Conservation (phyloP, 1,284 basidiomycete genomes). For the Calocybe gambosa region DNA sequence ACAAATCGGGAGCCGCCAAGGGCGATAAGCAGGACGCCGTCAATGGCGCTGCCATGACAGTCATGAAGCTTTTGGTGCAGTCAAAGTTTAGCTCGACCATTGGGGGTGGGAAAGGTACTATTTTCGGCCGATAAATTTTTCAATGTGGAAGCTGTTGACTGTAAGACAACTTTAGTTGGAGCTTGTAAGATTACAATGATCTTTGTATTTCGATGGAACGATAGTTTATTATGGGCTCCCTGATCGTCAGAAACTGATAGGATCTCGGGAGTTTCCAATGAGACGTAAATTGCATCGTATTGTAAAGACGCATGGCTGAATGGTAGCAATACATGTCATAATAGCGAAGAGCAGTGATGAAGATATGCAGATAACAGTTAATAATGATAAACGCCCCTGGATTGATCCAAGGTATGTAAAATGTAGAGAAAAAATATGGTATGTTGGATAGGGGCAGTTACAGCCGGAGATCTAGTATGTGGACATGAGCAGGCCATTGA, state of each 20-base stretch:
- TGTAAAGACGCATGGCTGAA: not conserved
- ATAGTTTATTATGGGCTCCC: not conserved
- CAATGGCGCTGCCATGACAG: conserved; percentile 76
- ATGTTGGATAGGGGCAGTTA: no score
- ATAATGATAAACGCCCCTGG: no score
- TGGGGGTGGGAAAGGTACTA: conserved; percentile 36
- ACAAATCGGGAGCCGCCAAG: conserved; percentile 51
- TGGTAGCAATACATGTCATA: not conserved
- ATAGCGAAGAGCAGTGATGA: not conserved
- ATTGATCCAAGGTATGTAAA: no score
- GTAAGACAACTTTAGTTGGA: no score
- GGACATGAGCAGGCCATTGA: not conserved
- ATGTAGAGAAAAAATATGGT: no score
- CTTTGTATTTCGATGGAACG: not conserved
- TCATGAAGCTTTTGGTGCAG: conserved; percentile 74
- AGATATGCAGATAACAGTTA: not conserved
- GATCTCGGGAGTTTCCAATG: no score
- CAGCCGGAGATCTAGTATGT: not conserved
- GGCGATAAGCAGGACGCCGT: conserved; percentile 79
- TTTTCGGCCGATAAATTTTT: conserved; percentile 33
- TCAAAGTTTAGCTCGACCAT: conserved; percentile 49
- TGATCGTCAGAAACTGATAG: no score
- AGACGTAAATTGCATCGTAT: no score
- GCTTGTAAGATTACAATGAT: not conserved
- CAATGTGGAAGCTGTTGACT: conserved; percentile 56